These are phyloP conservation scores for Nissolia schottii DNA, from an alignment of 306 rosid species.

Conservation along the genomic window DNA sequence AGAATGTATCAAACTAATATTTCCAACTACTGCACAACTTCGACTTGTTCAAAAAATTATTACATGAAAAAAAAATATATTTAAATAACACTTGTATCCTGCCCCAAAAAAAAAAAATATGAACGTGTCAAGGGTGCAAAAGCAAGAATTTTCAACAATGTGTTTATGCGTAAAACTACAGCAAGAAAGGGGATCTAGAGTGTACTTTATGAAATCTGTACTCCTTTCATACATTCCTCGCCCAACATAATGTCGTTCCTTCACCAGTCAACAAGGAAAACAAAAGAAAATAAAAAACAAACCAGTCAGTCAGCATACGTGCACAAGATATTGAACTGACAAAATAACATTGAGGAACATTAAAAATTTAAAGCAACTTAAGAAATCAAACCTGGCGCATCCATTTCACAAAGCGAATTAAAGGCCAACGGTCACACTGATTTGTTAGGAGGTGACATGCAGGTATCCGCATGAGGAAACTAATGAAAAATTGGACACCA, in stretches of 20 bases:
- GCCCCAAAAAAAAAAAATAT: neutral
- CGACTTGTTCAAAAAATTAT: neutral
- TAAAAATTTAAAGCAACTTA: conserved; percentile 9
- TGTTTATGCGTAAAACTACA: neutral
- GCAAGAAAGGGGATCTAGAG: neutral
- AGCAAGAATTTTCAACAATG: neutral
- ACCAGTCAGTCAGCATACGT: conserved; percentile 15
- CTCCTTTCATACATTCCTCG: conserved; percentile 95
- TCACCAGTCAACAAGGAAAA: conserved; percentile 23
- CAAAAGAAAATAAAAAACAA: neutral
- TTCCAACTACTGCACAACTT: neutral
- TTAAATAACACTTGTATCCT: neutral
- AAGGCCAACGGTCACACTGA: conserved; percentile 85
- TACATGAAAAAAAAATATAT: neutral
- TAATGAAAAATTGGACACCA: conserved; percentile 74
- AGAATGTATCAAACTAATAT: neutral
- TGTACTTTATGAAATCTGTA: conserved; percentile 84
- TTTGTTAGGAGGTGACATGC: conserved; percentile 71
- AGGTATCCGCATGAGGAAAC: conserved; percentile 88
- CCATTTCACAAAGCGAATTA: conserved; percentile 86
- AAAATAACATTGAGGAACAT: neutral
- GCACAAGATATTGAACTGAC: conserved; percentile 6
- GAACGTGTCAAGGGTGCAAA: neutral
- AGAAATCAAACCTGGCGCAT: conserved; percentile 79
- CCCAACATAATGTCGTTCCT: conserved; percentile 94